Conservation (phyloP, 1,139 yeast genomes). For the Taphrina populina region DNA sequence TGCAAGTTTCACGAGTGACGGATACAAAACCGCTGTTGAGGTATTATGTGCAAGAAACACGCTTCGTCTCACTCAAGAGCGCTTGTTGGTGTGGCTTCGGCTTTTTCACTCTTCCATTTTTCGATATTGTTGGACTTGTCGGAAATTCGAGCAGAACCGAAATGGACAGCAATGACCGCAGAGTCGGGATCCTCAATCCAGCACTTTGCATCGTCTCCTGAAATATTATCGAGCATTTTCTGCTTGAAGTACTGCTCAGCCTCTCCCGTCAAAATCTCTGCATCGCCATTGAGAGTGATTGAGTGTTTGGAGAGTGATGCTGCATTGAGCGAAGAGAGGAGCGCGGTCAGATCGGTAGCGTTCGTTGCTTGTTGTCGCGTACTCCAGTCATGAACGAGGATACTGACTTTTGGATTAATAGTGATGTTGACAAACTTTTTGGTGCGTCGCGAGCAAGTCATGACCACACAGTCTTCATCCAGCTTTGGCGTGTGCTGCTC, state of each 20-base stretch:
- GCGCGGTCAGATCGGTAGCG: conserved; percentile 52
- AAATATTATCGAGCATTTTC: conserved; percentile 57
- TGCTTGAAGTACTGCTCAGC: conserved; percentile 58
- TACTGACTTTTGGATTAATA: conserved; percentile 68
- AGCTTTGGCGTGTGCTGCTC: conserved; percentile 40
- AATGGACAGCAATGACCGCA: conserved; percentile 31
- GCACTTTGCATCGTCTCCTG: conserved; percentile 60
- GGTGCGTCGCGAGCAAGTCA: conserved; percentile 68
- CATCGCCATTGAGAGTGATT: conserved; percentile 73
- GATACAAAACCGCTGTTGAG: no score
- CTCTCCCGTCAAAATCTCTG: conserved; percentile 53
- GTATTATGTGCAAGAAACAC: no score
- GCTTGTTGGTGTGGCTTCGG: conserved; percentile 25
- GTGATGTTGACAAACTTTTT: conserved; percentile 67
- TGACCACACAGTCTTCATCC: conserved; percentile 54
- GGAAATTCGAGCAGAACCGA: conserved; percentile 31
- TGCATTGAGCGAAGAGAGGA: conserved; percentile 71
- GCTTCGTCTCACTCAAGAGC: no score
- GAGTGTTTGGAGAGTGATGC: conserved; percentile 72
- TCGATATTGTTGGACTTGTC: conserved; percentile 31
- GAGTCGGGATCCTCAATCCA: conserved; percentile 31
- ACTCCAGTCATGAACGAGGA: conserved; percentile 85
- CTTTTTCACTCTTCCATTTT: conserved; percentile 31
- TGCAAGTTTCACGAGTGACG: no score
- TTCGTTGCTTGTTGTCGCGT: conserved; percentile 51